These are phyloP conservation scores for Colletotrichum sojae DNA, from an alignment of 2,329 filamentous ascomycete species.

Conservation along the genomic window DNA sequence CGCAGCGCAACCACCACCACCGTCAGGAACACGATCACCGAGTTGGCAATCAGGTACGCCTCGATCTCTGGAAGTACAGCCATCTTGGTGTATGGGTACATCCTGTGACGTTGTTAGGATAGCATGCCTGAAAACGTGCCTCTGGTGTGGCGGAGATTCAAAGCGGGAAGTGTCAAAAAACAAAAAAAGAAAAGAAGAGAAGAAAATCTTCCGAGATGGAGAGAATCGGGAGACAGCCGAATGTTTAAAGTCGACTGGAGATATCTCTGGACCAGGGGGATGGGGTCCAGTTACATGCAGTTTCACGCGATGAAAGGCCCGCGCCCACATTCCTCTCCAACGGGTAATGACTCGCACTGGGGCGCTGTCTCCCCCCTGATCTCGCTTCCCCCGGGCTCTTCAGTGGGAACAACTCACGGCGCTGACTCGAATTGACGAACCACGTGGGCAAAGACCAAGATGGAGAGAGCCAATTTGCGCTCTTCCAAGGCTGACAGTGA, in stretches of 20 bases:
- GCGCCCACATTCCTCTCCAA: slow-evolving; percentile 17
- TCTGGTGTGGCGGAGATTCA: background rate
- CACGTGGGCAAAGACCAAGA: background rate
- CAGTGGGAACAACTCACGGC: slow-evolving; percentile 4
- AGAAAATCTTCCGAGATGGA: slow-evolving; percentile 9
- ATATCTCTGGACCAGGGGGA: slow-evolving; percentile 16
- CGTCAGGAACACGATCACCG: slow-evolving; percentile 41
- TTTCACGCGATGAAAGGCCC: slow-evolving; percentile 9
- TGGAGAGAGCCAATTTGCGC: no score
- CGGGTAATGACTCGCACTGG: slow-evolving; percentile 27
- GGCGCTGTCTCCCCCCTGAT: slow-evolving; percentile 17
- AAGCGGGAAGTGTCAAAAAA: background rate
- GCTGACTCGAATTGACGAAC: slow-evolving; percentile 26
- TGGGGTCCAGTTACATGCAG: slow-evolving; percentile 13
- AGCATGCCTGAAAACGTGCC: slow-evolving; percentile 12
- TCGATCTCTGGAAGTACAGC: slow-evolving; percentile 38
- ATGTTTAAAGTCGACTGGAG: slow-evolving; percentile 16
- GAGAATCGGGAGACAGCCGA: background rate
- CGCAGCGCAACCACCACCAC: slow-evolving; percentile 46
- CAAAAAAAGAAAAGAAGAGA: background rate
- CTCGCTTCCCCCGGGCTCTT: slow-evolving; percentile 23
- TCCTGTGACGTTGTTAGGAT: slow-evolving; percentile 5
- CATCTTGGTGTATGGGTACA: slow-evolving; percentile 12
- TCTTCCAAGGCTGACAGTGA: no score
- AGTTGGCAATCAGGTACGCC: slow-evolving; percentile 47